Evolutionary conservation across 2,329 filamentous ascomycete genomes (phyloP).

Genomic region (Periconia digitata): DNA sequence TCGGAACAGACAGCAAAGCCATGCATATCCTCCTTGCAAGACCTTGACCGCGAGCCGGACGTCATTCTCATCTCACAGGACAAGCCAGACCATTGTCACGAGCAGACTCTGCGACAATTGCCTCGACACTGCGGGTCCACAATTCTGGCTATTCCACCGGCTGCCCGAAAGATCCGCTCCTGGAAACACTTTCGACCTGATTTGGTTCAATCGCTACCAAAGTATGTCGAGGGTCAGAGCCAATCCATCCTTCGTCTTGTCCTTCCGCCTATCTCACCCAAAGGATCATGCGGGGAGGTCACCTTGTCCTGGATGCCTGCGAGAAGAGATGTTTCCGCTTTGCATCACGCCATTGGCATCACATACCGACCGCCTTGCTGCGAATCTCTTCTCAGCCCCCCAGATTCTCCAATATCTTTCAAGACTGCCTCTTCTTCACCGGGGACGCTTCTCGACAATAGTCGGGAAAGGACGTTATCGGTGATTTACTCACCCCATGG

Average conservation of each 20-base stretch:
- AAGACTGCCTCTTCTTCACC: constrained; percentile 37
- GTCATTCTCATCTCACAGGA: constrained; percentile 62
- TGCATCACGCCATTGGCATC: constrained; percentile 70
- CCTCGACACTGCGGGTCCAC: constrained; percentile 57
- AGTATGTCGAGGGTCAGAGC: constrained; percentile 45
- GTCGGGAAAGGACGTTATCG: constrained; percentile 54
- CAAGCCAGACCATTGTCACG: constrained; percentile 71
- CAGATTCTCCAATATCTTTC: constrained; percentile 35
- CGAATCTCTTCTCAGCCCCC: constrained; percentile 29
- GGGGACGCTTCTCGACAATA: constrained; percentile 34
- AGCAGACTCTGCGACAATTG: constrained; percentile 67
- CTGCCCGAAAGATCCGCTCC: constrained; percentile 64
- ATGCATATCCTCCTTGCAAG: constrained; percentile 59
- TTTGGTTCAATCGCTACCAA: constrained; percentile 46
- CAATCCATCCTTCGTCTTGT: constrained; percentile 52
- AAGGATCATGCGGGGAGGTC: constrained; percentile 65
- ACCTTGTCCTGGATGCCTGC: constrained; percentile 68
- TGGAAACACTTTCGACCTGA: constrained; percentile 68
- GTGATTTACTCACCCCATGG: constrained; percentile 68
- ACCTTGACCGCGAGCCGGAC: constrained; percentile 56
- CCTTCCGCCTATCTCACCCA: constrained; percentile 56
- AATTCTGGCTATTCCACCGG: constrained; percentile 67
- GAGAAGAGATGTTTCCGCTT: constrained; percentile 60
- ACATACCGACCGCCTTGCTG: constrained; percentile 66
- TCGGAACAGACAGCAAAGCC: constrained; percentile 58